Percentiles rank a stretch among this genome's conserved stretches.
Evolutionary conservation across 2,329 filamentous ascomycete species (phyloP).

Genomic region (Pleoardoris graminearum): DNA sequence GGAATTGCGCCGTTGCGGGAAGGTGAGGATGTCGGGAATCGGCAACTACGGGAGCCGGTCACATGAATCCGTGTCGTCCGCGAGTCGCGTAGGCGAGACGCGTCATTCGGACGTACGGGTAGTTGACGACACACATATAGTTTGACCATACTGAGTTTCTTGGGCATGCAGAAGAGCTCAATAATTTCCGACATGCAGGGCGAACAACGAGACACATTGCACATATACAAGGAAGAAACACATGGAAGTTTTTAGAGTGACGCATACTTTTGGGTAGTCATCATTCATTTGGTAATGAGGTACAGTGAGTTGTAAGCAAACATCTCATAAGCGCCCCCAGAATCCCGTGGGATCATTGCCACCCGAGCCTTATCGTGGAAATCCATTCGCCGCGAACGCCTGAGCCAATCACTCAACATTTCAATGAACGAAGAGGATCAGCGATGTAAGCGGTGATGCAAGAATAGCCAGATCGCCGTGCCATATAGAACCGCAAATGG

Average conservation of each 20-base stretch:
- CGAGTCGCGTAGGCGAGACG: conserved; percentile 5
- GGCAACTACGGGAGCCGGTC: conserved; percentile 6
- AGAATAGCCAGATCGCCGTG: neutral
- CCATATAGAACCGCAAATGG: too few species aligned
- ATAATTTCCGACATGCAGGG: too few species aligned
- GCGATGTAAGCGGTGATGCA: neutral
- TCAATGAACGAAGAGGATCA: neutral
- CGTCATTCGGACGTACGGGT: neutral
- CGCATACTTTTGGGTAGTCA: neutral
- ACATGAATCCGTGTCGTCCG: conserved; percentile 11
- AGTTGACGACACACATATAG: too few species aligned
- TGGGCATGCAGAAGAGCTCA: neutral
- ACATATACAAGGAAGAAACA: too few species aligned
- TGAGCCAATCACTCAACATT: neutral
- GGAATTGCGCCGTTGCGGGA: conserved; percentile 31
- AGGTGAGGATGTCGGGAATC: neutral
- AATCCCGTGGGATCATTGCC: neutral
- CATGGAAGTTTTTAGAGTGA: too few species aligned
- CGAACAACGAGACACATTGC: too few species aligned
- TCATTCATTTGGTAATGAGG: neutral
- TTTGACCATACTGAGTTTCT: neutral
- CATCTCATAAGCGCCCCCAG: neutral
- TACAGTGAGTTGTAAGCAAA: neutral
- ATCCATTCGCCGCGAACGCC: neutral
- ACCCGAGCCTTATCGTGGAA: neutral